Conservation (phyloP, 1,284 basidiomycete genomes). For the Melampsora americana region DNA sequence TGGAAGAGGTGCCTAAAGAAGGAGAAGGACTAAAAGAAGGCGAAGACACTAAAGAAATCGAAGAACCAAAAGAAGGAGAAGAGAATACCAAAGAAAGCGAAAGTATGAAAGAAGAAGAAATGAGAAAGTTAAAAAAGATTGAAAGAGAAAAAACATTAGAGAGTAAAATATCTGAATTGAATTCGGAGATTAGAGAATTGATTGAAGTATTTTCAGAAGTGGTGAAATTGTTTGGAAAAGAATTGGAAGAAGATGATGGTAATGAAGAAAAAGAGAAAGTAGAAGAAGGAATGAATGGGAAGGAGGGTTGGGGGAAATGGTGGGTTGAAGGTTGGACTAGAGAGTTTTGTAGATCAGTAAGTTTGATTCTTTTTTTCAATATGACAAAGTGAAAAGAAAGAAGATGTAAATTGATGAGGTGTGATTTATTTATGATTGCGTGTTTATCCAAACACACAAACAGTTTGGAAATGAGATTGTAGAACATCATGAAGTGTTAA, state of each 20-base stretch:
- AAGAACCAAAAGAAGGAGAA: neutral
- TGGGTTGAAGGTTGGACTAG: conserved; percentile 81
- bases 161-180: neutral
- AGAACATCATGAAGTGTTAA: neutral
- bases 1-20: conserved; percentile 56
- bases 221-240: conserved; percentile 12
- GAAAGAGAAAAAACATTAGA: neutral
- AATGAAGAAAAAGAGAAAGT: conserved; percentile 60
- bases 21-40: conserved; percentile 67
- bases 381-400: neutral
- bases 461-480: neutral
- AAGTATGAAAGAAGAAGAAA: conserved; percentile 20
- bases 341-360: conserved; percentile 73
- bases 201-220: conserved; percentile 15
- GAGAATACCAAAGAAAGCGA: neutral
- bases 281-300: conserved; percentile 67
- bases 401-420: conserved; percentile 23
- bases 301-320: conserved; percentile 72
- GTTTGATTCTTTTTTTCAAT: conserved; percentile 57
- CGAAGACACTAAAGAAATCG: neutral
- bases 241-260: conserved; percentile 5
- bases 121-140: conserved; percentile 35
- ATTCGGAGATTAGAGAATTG: neutral
- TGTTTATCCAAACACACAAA: no score
- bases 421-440: no score